Conservation (phyloP, 441 rosid species). For the Geranium incanum region DNA sequence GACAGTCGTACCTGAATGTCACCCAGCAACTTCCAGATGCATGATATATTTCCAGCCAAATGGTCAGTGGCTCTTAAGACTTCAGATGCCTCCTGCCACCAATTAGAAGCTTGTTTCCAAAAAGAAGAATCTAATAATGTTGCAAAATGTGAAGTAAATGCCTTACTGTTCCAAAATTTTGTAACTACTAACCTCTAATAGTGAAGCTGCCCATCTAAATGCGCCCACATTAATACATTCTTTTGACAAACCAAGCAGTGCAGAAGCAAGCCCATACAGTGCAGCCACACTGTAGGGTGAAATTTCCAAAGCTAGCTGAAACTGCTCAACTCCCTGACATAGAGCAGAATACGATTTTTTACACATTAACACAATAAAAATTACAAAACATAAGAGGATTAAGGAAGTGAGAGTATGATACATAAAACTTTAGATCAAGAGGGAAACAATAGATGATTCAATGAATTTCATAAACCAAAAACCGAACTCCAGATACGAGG, state of each 20-base stretch:
- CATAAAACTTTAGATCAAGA: neutral
- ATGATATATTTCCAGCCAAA: slow-evolving; percentile 57
- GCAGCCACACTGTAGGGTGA: slow-evolving; percentile 69
- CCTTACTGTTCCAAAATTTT: slow-evolving; percentile 14
- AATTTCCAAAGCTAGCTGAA: slow-evolving; percentile 65
- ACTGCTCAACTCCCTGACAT: slow-evolving; percentile 71
- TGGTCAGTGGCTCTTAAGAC: slow-evolving; percentile 40
- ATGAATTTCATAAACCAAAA: neutral
- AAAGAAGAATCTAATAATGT: slow-evolving; percentile 11
- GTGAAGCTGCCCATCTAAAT: slow-evolving; percentile 75
- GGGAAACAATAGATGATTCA: neutral
- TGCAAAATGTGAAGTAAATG: slow-evolving; percentile 4
- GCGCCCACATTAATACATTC: slow-evolving; percentile 79
- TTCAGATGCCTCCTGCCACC: slow-evolving; percentile 64
- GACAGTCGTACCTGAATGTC: slow-evolving; percentile 59
- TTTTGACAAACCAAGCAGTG: slow-evolving; percentile 73
- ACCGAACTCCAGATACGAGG: neutral
- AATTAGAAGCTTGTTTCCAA: slow-evolving; percentile 16
- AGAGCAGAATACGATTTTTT: slow-evolving; percentile 22
- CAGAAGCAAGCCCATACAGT: slow-evolving; percentile 77
- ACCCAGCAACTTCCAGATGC: slow-evolving; percentile 82
- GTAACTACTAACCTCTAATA: slow-evolving; percentile 54
- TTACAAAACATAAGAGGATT: neutral
- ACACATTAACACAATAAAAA: slow-evolving; percentile 12
- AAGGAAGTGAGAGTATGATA: neutral